These are phyloP conservation scores for Populus hybrid DNA, from an alignment of 441 rosid species.

Conservation along the genomic window DNA sequence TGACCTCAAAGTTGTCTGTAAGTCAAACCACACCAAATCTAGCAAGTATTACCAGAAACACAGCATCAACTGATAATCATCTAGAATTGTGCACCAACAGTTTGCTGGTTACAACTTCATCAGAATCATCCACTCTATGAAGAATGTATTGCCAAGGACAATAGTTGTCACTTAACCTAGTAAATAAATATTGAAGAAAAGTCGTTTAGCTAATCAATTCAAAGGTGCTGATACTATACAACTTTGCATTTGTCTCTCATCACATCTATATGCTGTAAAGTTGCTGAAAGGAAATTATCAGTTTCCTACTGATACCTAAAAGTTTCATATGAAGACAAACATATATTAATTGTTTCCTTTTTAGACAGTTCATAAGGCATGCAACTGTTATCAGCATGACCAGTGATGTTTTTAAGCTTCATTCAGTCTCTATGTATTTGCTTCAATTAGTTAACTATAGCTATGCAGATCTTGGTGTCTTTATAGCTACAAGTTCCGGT, in stretches of 20 bases:
- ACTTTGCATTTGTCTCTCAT: neutral
- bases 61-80: conserved; percentile 3
- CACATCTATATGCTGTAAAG: too few relatives aligned
- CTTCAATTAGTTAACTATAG: neutral
- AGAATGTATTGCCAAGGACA: neutral
- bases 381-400: neutral
- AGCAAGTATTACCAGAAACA: neutral
- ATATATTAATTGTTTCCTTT: neutral
- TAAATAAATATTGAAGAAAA: neutral
- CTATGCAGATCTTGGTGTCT: neutral
- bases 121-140: conserved; percentile 2
- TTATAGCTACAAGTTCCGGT: neutral
- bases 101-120: conserved; percentile 1
- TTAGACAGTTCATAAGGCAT: neutral
- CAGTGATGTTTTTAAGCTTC: neutral
- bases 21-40: neutral
- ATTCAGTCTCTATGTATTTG: neutral
- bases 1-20: neutral
- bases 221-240: neutral
- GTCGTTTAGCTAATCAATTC: neutral
- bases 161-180: neutral
- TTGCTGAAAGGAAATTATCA: neutral
- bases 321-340: neutral
- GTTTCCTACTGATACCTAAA: neutral
- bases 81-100: neutral